Base-by-base conservation (phyloP, 768 basidiomycete genomes). In the Podaxis carcinomalis region DNA sequence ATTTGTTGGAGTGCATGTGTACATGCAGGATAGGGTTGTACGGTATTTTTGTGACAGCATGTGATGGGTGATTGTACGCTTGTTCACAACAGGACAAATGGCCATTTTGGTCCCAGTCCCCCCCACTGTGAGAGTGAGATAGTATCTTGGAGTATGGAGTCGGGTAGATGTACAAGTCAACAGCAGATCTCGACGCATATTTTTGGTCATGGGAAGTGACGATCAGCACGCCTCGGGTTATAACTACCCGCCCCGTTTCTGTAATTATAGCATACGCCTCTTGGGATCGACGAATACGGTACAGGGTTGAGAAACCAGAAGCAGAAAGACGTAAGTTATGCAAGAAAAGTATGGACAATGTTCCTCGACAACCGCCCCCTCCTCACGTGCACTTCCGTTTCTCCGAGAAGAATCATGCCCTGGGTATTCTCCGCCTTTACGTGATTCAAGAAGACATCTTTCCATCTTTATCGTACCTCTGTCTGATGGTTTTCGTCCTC, bases 371-470 rank as follows among this genome's bases (percentile, higher is more conserved):
- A 49, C 21, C 21, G 23, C 47, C 39, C n/a, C 9, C 16, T 23
- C 10, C 27, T 23, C 42, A 57, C 50, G 57, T 23, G 57, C 50
- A 50, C 27, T 47, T 14, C 14, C 3, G 46, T 50, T 57, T 37
- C 57, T 57, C 57, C 46, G 36, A 56, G 55, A 39, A 50, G 57
- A 27, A 13, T 37, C n/a, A 23, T 13, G n/a, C 36, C 16, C 46
- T 23, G 47, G 44, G 44, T 36, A 57, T 32, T 40, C 32, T 32
- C 21, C 27, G 19, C 57, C 47, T 57, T 57, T 57, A 51, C 57
- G 19, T 35, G 49, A n/a, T 3, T 16, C 27, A 11, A 50, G 46
- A 37, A 32, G 47, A 49, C 13, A 27, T 25, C 5, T n/a, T 19
- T 21, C 25, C 16, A 4, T 37, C 19, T 23, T 14, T 21, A 50